Evolutionary conservation across 2,329 filamentous ascomycete species (phyloP), one percentile per base, ranked within the genome.

Genomic region (Fusarium nygamai): DNA sequence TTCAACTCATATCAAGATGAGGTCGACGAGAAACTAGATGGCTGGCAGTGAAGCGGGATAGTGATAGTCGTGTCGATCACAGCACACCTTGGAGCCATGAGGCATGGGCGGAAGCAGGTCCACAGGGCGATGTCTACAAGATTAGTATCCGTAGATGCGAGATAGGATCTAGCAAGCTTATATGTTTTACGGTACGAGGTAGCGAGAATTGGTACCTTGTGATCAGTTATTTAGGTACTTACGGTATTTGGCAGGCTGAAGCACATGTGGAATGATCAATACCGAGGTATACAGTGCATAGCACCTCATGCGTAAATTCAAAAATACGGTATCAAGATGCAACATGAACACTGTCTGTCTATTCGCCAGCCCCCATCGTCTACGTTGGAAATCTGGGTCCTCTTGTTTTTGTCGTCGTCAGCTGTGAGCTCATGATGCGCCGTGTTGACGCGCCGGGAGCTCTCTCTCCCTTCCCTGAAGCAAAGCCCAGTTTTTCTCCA

Each of bases 321-420:
- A n/a, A 22, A 27, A 41, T 39, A 69, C 56, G 58, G 69, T 70
- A 61, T 50, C 36, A 44, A 41, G 53, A 59, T 44, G n/a, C 19
- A n/a, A 44, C 43, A 48, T 46, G 31, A 53, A 43, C 50, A 64
- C 59, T 69, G 62, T 64, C 59, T 69, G 62, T 72, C 64, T 36
- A 46, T 34, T 46, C 8, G 16, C 24, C 24, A 58, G 22, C 41
- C 43, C 62, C 50, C 20, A 29, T 59, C 33, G 16, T 27, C 16
- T 12, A 51, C 24, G 24, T 54, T 27, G 33, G 48, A 72, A 73
- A 41, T 73, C 57, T 54, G 56, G 54, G 56, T 38, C 60, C 24
- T 24, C 34, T 61, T 61, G 63, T 57, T 53, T 41, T 57, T 60
- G 51, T 51, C 57, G 71, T 73, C 67, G 59, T 72, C 67, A 74